Base-by-base conservation (phyloP, 768 basidiomycete species). In the Tylopilus sp. region DNA sequence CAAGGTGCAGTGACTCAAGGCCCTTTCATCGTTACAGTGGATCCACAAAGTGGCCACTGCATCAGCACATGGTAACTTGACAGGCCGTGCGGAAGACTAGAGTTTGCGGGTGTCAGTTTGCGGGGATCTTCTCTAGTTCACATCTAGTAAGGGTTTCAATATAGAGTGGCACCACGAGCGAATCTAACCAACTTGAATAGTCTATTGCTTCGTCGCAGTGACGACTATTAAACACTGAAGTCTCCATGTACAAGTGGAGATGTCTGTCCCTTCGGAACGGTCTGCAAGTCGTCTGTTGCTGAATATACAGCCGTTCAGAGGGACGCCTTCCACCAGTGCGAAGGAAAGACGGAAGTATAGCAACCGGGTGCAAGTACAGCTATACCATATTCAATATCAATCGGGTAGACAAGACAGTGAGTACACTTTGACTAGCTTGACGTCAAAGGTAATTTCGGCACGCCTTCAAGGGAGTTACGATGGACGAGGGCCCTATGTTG, bases 231-330 rank as follows among this genome's bases (percentile, higher is more conserved):
- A 28, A 4, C 35, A 7, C n/a, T 12, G 51, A 42, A n/a, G 28
- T 28, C 26, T 3, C 11, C 30, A n/a, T 28, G 1, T 1, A 8
- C 28, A n/a, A n/a, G n/a, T n/a, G 28, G 6, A 28, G 28, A 60
- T 60, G 59, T 56, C 56, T 39, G 35, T 61, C 21, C 59, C 22
- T 50, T 59, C 17, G 47, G 52, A n/a, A 61, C 59, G n/a, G 48
- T 45, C 41, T 61, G 59, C 26, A 51, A 52, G 54, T 23, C 59
- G 61, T 38, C 52, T 21, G 17, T 22, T 28, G 36, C 45, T 59
- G 35, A 50, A 47, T 22, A 47, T 53, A 11, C 47, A 47, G 30
- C 49, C 51, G 4, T 45, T 60, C 26, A 44, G 50, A 47, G 55
- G 56, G 26, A 54, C 56, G 52, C 57, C 31, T 43, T 42, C 22